Conservation (phyloP, 352 stramenopile genomes). For the Blastocystis sp. region DNA sequence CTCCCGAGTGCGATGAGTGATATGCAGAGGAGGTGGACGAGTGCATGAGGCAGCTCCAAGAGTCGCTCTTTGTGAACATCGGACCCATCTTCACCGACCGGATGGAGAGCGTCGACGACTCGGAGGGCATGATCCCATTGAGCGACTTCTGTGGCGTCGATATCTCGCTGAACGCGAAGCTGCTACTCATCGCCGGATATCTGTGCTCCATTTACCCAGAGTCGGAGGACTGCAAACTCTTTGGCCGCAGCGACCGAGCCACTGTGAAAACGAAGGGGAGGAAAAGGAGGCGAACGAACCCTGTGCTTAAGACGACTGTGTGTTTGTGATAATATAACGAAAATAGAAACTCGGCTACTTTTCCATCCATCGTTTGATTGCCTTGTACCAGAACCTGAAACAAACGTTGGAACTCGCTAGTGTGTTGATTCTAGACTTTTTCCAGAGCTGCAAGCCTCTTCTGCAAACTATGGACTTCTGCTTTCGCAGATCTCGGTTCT, state of each 20-base stretch:
- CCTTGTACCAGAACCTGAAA: constrained; percentile 1
- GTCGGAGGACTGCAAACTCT: constrained; percentile 17
- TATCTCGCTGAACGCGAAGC: constrained; percentile 46
- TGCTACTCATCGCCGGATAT: constrained; percentile 38
- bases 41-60: neutral
- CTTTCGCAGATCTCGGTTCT: constrained; percentile 11
- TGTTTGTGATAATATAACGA: neutral
- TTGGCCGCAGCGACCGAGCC: neutral
- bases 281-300: neutral
- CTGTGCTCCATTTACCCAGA: constrained; percentile 41
- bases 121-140: neutral
- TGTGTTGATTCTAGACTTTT: neutral
- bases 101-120: neutral
- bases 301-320: neutral
- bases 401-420: neutral
- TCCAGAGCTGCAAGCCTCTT: neutral
- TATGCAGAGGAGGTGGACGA: neutral
- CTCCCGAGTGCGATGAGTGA: neutral
- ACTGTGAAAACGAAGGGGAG: constrained; percentile 30
- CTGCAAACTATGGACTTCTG: neutral
- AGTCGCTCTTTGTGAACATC: constrained; percentile 37
- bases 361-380: constrained; percentile 21
- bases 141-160: constrained; percentile 30
- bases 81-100: constrained; percentile 17
- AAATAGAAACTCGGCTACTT: neutral